Percentiles rank a stretch among this genome's conserved stretches.
Conservation (phyloP, 306 rosid genomes). For the Acacia acuminata region DNA sequence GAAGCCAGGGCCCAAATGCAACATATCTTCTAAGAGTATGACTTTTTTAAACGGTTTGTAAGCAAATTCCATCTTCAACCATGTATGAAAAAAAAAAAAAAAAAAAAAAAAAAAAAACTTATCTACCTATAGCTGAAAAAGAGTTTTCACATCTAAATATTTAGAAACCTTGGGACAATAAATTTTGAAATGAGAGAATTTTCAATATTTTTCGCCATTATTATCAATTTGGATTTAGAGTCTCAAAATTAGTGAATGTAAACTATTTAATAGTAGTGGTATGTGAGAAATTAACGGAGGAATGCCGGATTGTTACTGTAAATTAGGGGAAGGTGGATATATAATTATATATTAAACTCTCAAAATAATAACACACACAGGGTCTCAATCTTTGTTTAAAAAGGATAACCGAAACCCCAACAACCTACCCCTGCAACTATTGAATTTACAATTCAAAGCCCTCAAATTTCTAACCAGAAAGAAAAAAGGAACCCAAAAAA, state of each 20-base stretch:
- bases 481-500: not conserved
- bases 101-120: too few relatives aligned
- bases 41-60: too few relatives aligned
- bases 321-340: not conserved
- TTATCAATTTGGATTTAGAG: not conserved
- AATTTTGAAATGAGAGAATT: too few relatives aligned
- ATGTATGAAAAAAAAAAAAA: too few relatives aligned
- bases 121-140: too few relatives aligned
- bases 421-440: not conserved
- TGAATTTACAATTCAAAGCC: slow-evolving; percentile 4
- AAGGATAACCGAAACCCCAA: not conserved
- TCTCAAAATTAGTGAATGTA: not conserved
- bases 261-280: not conserved
- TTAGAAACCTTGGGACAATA: too few relatives aligned
- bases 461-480: too few relatives aligned
- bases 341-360: not conserved
- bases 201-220: too few relatives aligned
- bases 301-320: not conserved
- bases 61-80: too few relatives aligned
- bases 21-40: too few relatives aligned
- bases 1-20: too few relatives aligned
- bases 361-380: not conserved
- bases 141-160: too few relatives aligned
- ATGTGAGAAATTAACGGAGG: not conserved
- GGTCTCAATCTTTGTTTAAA: not conserved